A percentile compares a stretch with the other conserved stretches of the same genome.
phyloP scores from a whole-genome alignment of 495 filamentous ascomycete genomes.

The Daldinia bambusicola region DNA sequence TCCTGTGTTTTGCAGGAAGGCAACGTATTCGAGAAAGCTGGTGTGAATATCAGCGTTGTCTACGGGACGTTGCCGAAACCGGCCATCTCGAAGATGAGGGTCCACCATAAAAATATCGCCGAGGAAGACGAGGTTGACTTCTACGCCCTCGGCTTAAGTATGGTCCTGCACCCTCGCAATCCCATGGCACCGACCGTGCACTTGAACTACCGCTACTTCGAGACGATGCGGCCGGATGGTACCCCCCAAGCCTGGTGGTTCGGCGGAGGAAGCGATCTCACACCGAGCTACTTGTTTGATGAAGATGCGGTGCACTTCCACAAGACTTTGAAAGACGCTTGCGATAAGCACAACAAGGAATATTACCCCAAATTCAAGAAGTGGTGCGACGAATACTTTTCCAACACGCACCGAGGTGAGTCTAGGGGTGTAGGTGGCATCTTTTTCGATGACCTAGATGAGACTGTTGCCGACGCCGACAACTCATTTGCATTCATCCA shows the following conservation, averaged over 20 bases:
- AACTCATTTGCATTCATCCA: conserved; percentile 92
- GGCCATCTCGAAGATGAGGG: conserved; percentile 93
- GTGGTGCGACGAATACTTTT: conserved; percentile 99
- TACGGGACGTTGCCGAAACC: conserved; percentile 90
- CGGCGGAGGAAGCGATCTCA: conserved; percentile 93
- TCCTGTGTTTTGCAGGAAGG: conserved; percentile 96
- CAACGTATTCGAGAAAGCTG: conserved; percentile 97
- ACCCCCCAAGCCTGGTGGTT: conserved; percentile 94
- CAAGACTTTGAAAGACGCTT: conserved; percentile 87
- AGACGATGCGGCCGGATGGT: conserved; percentile 82
- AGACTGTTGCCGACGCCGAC: conserved; percentile 80
- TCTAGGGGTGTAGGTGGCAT: conserved; percentile 93
- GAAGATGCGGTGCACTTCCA: conserved; percentile 99
- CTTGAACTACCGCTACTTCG: conserved; percentile 99
- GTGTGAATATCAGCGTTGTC: conserved; percentile 93
- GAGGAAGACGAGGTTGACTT: conserved; percentile 78
- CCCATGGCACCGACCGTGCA: conserved; percentile 98
- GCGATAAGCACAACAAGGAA: conserved; percentile 89
- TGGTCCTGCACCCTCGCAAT: conserved; percentile 92
- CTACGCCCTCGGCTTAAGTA: conserved; percentile 92
- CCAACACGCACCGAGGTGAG: conserved; percentile 89
- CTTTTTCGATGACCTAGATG: conserved; percentile 98
- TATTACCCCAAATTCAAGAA: conserved; percentile 97
- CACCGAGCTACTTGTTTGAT: conserved; percentile 92
- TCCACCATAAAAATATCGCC: conserved; percentile 90